Evolutionary conservation across 805 yeast species (phyloP).

Genomic region (Maudiozyma bulderi): DNA sequence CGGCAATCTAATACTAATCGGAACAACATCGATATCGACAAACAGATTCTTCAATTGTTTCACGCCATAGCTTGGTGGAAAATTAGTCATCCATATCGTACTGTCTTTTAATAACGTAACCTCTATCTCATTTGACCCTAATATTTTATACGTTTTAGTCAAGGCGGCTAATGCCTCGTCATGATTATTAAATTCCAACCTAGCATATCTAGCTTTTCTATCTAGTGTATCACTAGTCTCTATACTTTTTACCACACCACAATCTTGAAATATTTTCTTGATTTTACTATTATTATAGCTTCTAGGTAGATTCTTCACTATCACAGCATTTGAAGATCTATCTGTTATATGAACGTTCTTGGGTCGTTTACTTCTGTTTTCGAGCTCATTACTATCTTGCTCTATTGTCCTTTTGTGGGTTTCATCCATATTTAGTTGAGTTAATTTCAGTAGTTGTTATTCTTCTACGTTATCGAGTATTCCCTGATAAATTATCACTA

Average conservation of each 20-base stretch:
- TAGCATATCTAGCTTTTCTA: conserved; percentile 31
- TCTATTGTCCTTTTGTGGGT: conserved; percentile 3
- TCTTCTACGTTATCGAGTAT: too few relatives aligned
- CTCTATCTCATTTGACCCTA: conserved; percentile 34
- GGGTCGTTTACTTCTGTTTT: neutral
- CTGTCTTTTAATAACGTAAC: conserved; percentile 39
- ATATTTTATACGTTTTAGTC: conserved; percentile 44
- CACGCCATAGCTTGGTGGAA: conserved; percentile 45
- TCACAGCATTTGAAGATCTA: conserved; percentile 50
- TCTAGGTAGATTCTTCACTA: conserved; percentile 41
- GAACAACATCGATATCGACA: conserved; percentile 27
- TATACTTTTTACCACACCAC: conserved; percentile 45
- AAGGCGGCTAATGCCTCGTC: conserved; percentile 46
- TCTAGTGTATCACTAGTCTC: conserved; percentile 16
- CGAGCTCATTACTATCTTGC: conserved; percentile 1
- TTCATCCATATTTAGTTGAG: conserved; percentile 3
- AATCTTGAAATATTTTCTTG: conserved; percentile 41
- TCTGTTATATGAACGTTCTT: conserved; percentile 4
- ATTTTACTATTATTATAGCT: conserved; percentile 34
- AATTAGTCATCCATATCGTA: conserved; percentile 68
- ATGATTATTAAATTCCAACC: conserved; percentile 47
- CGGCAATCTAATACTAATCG: conserved; percentile 53
- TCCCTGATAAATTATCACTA: too few relatives aligned
- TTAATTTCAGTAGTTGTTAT: neutral
- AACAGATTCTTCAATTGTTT: conserved; percentile 36